Conservation (phyloP, 495 filamentous ascomycete genomes). For the Aspergillus affinis region DNA sequence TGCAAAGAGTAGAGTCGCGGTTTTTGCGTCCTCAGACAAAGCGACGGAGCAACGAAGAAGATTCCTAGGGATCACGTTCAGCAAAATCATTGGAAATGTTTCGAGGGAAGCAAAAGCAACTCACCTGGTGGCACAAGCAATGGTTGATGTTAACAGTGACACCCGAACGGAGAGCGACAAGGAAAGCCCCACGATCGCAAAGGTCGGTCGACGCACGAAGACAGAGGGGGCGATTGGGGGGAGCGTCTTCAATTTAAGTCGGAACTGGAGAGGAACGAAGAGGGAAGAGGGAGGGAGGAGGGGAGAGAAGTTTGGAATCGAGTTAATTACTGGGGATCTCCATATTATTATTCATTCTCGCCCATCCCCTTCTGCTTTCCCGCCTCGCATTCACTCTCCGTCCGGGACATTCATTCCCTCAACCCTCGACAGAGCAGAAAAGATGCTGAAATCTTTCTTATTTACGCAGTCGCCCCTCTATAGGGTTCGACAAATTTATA, state of each 20-base stretch:
- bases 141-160: constrained; percentile 1
- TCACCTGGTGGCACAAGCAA: constrained; percentile 12
- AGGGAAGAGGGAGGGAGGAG: background rate
- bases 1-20: background rate
- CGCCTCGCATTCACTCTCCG: background rate
- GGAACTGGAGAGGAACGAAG: background rate
- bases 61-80: constrained; percentile 2
- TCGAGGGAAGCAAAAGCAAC: constrained; percentile 5
- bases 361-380: background rate
- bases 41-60: background rate
- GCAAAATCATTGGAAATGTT: background rate
- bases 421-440: too few species aligned
- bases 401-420: too few species aligned
- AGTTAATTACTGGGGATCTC: too few species aligned
- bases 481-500: too few species aligned
- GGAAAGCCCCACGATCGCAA: constrained; percentile 14
- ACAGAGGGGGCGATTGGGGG: background rate
- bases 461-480: too few species aligned
- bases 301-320: background rate
- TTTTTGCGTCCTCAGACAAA: background rate
- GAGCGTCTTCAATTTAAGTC: too few species aligned
- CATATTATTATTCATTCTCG: too few species aligned
- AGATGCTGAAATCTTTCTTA: too few species aligned
- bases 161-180: constrained; percentile 4
- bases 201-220: constrained; percentile 1